These are phyloP conservation scores for Solanum acaule DNA, from an alignment of 257 asterid species.

Conservation along the genomic window DNA sequence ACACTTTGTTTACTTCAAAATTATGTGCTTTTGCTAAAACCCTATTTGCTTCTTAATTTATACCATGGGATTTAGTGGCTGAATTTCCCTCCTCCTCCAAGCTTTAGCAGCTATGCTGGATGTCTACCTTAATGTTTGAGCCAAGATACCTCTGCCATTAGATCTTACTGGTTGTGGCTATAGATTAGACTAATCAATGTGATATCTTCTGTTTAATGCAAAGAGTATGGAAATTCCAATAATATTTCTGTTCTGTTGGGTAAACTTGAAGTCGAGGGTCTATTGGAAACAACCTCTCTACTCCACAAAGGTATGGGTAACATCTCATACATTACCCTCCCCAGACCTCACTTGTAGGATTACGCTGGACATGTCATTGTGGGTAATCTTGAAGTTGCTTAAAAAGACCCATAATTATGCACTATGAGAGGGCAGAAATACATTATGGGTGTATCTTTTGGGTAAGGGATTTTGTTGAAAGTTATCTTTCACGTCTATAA, in stretches of 20 bases:
- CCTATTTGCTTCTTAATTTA: neutral
- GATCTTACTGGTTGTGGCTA: neutral
- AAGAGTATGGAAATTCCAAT: neutral
- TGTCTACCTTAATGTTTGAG: neutral
- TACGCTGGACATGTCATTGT: neutral
- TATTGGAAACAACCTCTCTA: neutral
- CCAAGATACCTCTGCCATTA: neutral
- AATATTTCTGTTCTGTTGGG: neutral
- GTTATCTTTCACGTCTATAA: neutral
- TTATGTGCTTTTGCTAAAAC: neutral
- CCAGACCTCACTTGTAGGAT: neutral
- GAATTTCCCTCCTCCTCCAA: neutral
- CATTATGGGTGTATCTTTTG: neutral
- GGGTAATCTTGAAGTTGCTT: neutral
- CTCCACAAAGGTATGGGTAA: neutral
- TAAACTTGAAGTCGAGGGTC: neutral
- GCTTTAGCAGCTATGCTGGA: neutral
- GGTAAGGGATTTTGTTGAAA: neutral
- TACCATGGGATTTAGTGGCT: neutral
- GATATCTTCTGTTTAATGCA: neutral
- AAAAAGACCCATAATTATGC: neutral
- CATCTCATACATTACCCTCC: neutral
- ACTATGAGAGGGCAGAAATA: neutral
- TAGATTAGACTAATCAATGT: neutral
- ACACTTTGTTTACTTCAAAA: neutral